These are phyloP conservation scores for Prunus yedoensis DNA, from an alignment of 331 rosid genomes.

Conservation along the genomic window DNA sequence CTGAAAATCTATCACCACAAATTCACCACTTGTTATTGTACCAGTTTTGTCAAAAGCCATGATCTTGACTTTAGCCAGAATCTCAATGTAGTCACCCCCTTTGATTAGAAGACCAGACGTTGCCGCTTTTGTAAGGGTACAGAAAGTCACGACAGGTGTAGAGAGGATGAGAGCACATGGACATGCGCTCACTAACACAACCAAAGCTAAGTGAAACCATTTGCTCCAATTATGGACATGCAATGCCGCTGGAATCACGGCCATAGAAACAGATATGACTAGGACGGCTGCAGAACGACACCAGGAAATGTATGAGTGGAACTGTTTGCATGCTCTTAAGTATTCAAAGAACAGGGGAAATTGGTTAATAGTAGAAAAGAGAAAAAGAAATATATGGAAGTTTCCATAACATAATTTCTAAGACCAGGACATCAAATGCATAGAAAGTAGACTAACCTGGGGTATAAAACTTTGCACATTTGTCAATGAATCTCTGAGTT, in stretches of 20 bases:
- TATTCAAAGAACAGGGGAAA: not conserved
- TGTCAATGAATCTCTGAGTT: conserved; percentile 77
- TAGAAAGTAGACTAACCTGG: conserved; percentile 52
- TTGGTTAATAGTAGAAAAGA: not conserved
- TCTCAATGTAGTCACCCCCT: conserved; percentile 85
- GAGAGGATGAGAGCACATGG: conserved; percentile 93
- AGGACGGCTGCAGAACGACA: conserved; percentile 55
- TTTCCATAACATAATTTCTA: not conserved
- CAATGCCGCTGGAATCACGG: conserved; percentile 57
- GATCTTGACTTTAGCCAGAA: conserved; percentile 65
- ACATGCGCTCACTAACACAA: conserved; percentile 84
- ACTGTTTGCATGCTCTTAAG: not conserved
- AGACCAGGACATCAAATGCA: not conserved
- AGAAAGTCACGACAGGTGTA: conserved; percentile 88
- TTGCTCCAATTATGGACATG: conserved; percentile 42
- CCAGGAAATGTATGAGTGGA: not conserved
- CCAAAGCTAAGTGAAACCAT: conserved; percentile 86
- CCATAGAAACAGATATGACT: conserved; percentile 49
- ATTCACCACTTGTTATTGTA: conserved; percentile 87
- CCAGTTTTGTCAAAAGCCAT: conserved; percentile 94
- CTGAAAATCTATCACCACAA: conserved; percentile 59
- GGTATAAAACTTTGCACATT: conserved; percentile 81
- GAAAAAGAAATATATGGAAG: too few species aligned
- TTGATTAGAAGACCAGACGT: conserved; percentile 81
- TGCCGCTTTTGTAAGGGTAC: conserved; percentile 87